Evolutionary conservation across 345 rosid species (phyloP).

Genomic region (Dimocarpus longan): DNA sequence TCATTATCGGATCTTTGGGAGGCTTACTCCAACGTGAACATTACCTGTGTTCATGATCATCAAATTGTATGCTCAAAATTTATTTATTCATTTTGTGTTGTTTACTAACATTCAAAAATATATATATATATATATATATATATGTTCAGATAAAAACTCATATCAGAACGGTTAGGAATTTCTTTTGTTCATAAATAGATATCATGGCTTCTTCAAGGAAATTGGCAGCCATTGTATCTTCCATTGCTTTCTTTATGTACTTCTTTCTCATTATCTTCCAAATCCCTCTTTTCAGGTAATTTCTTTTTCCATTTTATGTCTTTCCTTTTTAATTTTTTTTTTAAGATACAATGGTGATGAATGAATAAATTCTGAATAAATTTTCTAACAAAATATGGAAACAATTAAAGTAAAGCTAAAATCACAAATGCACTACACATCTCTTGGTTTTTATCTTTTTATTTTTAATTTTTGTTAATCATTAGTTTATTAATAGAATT

Average conservation of each 20-base stretch:
- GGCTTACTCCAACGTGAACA: too few relatives aligned
- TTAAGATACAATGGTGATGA: neutral
- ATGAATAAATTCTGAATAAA: too few relatives aligned
- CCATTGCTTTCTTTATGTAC: slow-evolving; percentile 45
- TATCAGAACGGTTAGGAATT: neutral
- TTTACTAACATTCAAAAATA: too few relatives aligned
- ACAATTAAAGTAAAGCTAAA: too few relatives aligned
- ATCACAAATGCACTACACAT: neutral
- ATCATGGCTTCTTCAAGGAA: slow-evolving; percentile 56
- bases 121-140: too few relatives aligned
- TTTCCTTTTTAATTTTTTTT: neutral
- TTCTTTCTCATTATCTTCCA: slow-evolving; percentile 67
- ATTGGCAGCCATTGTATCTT: slow-evolving; percentile 61
- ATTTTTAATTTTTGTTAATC: too few relatives aligned
- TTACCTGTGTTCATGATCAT: too few relatives aligned
- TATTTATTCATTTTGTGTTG: too few relatives aligned
- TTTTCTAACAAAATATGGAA: too few relatives aligned
- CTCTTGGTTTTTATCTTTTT: too few relatives aligned
- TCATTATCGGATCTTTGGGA: too few relatives aligned
- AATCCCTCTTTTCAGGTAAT: slow-evolving; percentile 87
- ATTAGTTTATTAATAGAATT: neutral
- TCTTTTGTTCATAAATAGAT: neutral
- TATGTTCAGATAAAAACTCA: neutral
- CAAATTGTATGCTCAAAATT: too few relatives aligned
- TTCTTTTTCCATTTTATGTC: neutral